These are phyloP conservation scores for Metschnikowia proteae DNA, from an alignment of 805 yeast genomes.

Conservation along the genomic window DNA sequence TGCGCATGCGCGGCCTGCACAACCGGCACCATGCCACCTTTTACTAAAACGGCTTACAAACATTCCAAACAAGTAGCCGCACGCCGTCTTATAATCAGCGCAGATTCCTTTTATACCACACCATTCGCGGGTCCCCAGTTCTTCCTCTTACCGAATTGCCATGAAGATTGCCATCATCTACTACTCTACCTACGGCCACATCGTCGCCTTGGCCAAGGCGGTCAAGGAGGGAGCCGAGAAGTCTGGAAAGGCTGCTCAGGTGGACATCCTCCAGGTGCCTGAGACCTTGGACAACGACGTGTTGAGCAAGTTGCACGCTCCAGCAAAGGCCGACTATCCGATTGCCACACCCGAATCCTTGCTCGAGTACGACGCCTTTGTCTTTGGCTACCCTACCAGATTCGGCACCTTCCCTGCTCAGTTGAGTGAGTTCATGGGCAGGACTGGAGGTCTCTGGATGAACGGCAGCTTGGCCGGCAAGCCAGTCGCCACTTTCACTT, in stretches of 20 bases:
- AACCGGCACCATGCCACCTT: background rate
- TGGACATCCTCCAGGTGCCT: constrained; percentile 62
- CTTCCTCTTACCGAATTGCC: background rate
- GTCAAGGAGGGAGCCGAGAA: constrained; percentile 16
- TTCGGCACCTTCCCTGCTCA: constrained; percentile 22
- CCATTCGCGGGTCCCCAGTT: background rate
- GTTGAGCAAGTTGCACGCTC: constrained; percentile 19
- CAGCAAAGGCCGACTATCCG: constrained; percentile 19
- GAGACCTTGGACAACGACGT: constrained; percentile 21
- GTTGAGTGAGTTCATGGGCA: constrained; percentile 21
- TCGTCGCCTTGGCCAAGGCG: constrained; percentile 17
- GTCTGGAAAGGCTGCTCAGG: constrained; percentile 28
- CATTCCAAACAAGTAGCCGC: background rate
- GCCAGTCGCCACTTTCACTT: constrained; percentile 57
- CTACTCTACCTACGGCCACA: constrained; percentile 20
- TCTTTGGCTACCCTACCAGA: constrained; percentile 21
- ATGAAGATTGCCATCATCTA: constrained; percentile 19
- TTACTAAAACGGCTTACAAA: constrained; percentile 3
- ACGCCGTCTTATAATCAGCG: background rate
- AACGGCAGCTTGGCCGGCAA: constrained; percentile 19
- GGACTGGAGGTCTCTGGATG: constrained; percentile 21
- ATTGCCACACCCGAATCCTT: constrained; percentile 19
- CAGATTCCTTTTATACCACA: background rate
- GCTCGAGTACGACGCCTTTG: constrained; percentile 19
- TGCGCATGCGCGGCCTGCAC: constrained; percentile 1